phyloP scores from a whole-genome alignment of 1,284 basidiomycete genomes.

The Exsudoporus floridanus region DNA sequence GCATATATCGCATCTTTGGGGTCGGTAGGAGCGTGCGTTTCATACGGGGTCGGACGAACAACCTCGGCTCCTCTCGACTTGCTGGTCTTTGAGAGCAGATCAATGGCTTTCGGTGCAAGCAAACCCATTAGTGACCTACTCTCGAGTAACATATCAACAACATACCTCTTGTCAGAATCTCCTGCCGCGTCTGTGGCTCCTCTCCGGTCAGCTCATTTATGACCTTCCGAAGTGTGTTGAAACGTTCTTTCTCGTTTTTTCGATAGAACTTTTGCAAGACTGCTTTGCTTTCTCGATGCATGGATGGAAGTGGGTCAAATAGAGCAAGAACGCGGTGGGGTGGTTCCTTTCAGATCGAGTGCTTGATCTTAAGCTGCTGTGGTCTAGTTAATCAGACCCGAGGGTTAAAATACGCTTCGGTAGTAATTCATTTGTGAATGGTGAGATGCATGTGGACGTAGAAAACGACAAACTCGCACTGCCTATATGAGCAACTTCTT shows the following conservation, averaged over 20 bases:
- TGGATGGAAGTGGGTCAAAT: neutral
- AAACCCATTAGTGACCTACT: neutral
- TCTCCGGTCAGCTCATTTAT: conserved; percentile 18
- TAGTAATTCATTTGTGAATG: neutral
- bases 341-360: neutral
- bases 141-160: neutral
- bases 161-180: conserved; percentile 22
- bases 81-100: conserved; percentile 11
- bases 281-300: conserved; percentile 12
- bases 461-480: conserved; percentile 1
- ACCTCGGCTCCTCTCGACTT: neutral
- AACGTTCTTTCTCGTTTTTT: conserved; percentile 18
- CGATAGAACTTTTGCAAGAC: conserved; percentile 22
- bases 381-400: neutral
- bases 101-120: conserved; percentile 8
- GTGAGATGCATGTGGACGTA: conserved; percentile 3
- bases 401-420: conserved; percentile 12
- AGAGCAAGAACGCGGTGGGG: neutral
- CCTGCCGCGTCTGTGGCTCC: conserved; percentile 21
- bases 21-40: neutral
- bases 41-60: neutral
- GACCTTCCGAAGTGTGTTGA: conserved; percentile 15
- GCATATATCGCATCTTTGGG: neutral
- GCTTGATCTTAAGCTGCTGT: neutral
- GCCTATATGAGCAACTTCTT: neutral